These are phyloP conservation scores for Eimeria falciformis DNA, from an alignment of 169 alveolate species.

Conservation along the genomic window DNA sequence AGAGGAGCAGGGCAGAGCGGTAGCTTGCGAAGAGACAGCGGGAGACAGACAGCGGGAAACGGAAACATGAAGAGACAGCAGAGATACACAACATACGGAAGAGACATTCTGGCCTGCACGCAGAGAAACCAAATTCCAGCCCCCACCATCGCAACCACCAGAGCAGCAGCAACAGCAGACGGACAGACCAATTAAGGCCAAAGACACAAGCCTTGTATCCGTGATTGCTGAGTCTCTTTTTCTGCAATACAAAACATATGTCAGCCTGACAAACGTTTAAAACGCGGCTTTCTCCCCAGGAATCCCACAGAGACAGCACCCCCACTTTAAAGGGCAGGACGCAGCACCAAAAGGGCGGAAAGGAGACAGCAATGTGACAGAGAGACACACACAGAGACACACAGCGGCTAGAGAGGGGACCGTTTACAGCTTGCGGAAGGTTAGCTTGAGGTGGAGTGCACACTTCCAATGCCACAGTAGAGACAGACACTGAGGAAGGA, in stretches of 20 bases:
- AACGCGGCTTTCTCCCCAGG: slow-evolving; percentile 92
- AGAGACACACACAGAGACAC: background rate
- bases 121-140: background rate
- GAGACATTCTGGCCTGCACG: background rate
- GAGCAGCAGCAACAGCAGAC: background rate
- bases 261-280: slow-evolving; percentile 90
- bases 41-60: too few species aligned
- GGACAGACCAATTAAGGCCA: slow-evolving; percentile 88
- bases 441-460: too few species aligned
- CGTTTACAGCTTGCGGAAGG: too few species aligned
- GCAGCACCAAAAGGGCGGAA: too few species aligned
- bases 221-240: slow-evolving; percentile 85
- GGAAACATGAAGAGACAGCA: background rate
- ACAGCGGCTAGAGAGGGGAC: too few species aligned
- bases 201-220: slow-evolving; percentile 92
- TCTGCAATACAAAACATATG: slow-evolving; percentile 87
- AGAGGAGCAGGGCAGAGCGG: slow-evolving; percentile 82
- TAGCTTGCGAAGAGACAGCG: slow-evolving; percentile 80
- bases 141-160: background rate
- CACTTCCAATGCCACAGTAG: too few species aligned
- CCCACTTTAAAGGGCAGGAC: slow-evolving; percentile 90
- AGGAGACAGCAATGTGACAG: background rate
- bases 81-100: background rate
- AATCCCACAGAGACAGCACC: slow-evolving; percentile 92
- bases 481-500: background rate